These are phyloP conservation scores for Daldinia loculata DNA, from an alignment of 495 filamentous ascomycete species.

Conservation along the genomic window DNA sequence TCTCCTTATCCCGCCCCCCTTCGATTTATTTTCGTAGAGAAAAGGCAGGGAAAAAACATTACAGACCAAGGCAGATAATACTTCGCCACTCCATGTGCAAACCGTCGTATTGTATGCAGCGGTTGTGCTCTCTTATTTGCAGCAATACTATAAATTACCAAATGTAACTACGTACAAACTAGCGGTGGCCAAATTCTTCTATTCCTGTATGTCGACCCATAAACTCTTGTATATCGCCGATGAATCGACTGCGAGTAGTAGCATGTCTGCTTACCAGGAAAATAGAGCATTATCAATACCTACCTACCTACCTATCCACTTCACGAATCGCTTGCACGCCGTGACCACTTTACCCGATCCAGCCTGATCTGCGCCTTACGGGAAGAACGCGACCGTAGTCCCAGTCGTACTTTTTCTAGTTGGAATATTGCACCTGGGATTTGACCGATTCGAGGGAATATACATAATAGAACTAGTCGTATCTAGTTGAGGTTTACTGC, in stretches of 20 bases:
- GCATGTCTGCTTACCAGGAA: constrained; percentile 33
- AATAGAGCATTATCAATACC: constrained; percentile 30
- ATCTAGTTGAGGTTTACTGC: constrained; percentile 20
- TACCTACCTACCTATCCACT: not conserved
- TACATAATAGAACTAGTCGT: not conserved
- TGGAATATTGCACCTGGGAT: constrained; percentile 2
- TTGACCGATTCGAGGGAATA: not conserved
- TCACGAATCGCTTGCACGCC: constrained; percentile 27
- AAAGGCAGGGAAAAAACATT: not conserved
- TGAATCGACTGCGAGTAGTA: constrained; percentile 18
- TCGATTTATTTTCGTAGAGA: constrained; percentile 6
- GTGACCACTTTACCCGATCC: constrained; percentile 12
- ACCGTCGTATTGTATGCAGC: constrained; percentile 20
- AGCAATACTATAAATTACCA: constrained; percentile 6
- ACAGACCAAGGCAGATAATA: not conserved
- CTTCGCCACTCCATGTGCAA: constrained; percentile 29
- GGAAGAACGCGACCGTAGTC: constrained; percentile 5
- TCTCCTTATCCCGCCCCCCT: not conserved
- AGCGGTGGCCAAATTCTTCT: constrained; percentile 6
- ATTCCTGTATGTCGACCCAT: constrained; percentile 18
- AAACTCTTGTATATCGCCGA: constrained; percentile 24
- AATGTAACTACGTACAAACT: constrained; percentile 35
- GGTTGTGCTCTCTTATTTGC: constrained; percentile 17
- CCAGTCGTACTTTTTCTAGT: not conserved
- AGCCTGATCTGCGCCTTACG: not conserved